These are phyloP conservation scores for Boletus reticuloceps DNA, from an alignment of 768 basidiomycete species.

Conservation along the genomic window DNA sequence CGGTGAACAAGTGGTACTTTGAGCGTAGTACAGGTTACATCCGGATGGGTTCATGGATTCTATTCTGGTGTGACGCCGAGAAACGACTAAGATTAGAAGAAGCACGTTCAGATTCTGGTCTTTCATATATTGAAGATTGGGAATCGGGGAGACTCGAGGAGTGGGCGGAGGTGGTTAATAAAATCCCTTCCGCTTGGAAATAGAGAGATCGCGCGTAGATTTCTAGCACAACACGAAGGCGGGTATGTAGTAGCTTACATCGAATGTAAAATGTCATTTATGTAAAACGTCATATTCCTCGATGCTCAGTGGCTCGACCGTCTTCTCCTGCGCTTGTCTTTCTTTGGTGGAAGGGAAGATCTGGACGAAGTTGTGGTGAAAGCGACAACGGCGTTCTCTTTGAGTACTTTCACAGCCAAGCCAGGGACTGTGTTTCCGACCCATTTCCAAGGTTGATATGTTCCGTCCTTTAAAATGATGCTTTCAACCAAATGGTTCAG, in stretches of 20 bases:
- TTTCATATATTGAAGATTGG: constrained; percentile 75
- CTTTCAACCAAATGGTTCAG: constrained; percentile 35
- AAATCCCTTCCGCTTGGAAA: constrained; percentile 81
- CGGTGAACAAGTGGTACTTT: constrained; percentile 99
- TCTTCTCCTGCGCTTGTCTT: constrained; percentile 28
- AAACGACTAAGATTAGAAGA: constrained; percentile 72
- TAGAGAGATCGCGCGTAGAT: constrained; percentile 27
- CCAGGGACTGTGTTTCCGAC: constrained; percentile 32
- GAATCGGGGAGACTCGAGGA: constrained; percentile 65
- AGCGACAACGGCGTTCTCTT: constrained; percentile 37
- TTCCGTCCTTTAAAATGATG: constrained; percentile 31
- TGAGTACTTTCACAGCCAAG: constrained; percentile 22
- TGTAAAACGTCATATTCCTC: neutral
- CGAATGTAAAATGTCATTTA: neutral
- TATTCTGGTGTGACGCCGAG: constrained; percentile 99
- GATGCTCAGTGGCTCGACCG: constrained; percentile 26
- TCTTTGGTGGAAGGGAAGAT: constrained; percentile 28
- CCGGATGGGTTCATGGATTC: constrained; percentile 80
- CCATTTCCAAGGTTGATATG: constrained; percentile 50
- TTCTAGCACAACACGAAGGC: constrained; percentile 5
- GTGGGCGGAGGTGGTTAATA: constrained; percentile 68
- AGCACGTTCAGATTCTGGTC: constrained; percentile 57
- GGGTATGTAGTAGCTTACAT: neutral
- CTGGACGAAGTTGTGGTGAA: constrained; percentile 26
- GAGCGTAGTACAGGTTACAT: constrained; percentile 92